Percentiles rank a stretch among this genome's conserved stretches.
Evolutionary conservation across 2,329 filamentous ascomycete genomes (phyloP).

Genomic region (Lasiodiplodia citricola): DNA sequence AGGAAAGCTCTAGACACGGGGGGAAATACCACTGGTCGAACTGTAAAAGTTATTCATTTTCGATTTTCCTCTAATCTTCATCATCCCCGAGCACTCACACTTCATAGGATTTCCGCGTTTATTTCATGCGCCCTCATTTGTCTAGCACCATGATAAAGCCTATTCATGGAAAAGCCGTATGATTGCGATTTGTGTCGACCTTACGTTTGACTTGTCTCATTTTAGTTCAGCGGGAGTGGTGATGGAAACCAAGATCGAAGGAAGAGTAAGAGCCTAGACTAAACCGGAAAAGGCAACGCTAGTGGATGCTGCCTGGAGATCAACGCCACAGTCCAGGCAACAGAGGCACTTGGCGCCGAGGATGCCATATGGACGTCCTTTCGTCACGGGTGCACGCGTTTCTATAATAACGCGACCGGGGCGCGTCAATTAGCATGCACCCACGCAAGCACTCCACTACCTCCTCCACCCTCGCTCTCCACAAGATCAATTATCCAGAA

Average conservation of each 20-base stretch:
- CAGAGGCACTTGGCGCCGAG: neutral
- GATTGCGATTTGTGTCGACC: no score
- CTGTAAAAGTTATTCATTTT: no score
- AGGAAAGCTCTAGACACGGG: no score
- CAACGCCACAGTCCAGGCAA: constrained; percentile 1
- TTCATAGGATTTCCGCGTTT: no score
- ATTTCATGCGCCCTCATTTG: no score
- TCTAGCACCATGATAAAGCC: no score
- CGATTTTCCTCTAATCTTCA: no score
- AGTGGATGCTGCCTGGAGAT: neutral
- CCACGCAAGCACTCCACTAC: neutral
- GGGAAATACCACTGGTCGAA: no score
- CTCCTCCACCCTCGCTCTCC: neutral
- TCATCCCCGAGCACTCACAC: no score
- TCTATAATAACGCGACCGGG: neutral
- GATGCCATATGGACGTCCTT: neutral
- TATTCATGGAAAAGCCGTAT: no score
- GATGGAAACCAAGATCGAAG: neutral
- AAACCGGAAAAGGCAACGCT: neutral
- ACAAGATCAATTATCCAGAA: neutral
- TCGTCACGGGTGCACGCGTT: neutral
- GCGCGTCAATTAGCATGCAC: neutral
- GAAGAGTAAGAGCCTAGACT: neutral
- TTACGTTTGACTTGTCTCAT: no score
- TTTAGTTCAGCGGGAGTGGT: no score